These are phyloP conservation scores for Favolaschia claudopus DNA, from an alignment of 768 basidiomycete species.

Conservation along the genomic window DNA sequence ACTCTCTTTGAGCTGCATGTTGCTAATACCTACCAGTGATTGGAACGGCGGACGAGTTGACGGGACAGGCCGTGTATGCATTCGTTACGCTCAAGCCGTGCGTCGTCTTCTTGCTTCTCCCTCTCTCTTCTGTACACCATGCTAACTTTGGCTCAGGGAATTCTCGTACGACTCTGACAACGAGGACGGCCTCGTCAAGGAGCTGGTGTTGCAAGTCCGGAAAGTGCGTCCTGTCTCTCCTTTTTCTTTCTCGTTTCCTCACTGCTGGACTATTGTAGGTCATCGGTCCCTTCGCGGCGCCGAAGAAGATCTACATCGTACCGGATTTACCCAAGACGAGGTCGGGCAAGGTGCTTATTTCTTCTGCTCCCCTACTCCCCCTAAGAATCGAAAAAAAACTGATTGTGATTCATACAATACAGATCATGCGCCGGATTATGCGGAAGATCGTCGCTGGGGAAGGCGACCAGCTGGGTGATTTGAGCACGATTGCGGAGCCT, in stretches of 20 bases:
- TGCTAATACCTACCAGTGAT: constrained; percentile 56
- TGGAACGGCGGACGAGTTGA: constrained; percentile 85
- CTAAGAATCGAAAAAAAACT: not conserved
- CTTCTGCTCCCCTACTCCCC: not conserved
- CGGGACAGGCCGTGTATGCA: constrained; percentile 92
- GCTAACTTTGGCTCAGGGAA: constrained; percentile 57
- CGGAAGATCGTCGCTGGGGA: constrained; percentile 96
- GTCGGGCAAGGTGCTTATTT: constrained; percentile 78
- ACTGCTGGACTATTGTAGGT: no score
- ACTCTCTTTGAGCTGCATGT: not conserved
- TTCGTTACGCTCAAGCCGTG: constrained; percentile 96
- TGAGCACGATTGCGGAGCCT: constrained; percentile 93
- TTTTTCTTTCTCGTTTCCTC: no score
- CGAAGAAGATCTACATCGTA: constrained; percentile 90
- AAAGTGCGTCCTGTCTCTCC: no score
- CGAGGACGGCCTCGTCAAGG: constrained; percentile 79
- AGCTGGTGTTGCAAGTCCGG: constrained; percentile 92
- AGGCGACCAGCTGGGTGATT: constrained; percentile 94
- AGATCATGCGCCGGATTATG: constrained; percentile 96
- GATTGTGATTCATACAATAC: not conserved
- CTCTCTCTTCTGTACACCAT: not conserved
- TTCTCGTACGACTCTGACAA: constrained; percentile 78
- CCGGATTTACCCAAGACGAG: constrained; percentile 92
- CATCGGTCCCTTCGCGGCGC: constrained; percentile 97
- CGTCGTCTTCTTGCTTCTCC: constrained; percentile 37